Evolutionary conservation across 116 monocot genomes (phyloP).

Genomic region (Cymodocea nodosa): DNA sequence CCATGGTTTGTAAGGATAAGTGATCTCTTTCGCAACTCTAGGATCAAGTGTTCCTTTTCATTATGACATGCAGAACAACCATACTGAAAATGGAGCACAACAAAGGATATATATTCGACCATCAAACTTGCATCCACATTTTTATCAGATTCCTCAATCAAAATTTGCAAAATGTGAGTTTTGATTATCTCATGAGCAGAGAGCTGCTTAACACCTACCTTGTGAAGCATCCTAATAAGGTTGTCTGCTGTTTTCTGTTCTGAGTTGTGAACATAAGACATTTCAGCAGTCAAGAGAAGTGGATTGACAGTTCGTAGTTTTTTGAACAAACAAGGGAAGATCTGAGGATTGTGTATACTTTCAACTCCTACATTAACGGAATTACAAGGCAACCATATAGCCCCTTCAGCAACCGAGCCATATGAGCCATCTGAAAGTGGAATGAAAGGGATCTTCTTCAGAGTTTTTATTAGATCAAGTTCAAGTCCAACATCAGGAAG

Average conservation of each 20-base stretch:
- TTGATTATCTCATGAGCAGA: conserved; percentile 81
- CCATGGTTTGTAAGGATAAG: conserved; percentile 71
- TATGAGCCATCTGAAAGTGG: conserved; percentile 86
- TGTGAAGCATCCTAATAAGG: conserved; percentile 43
- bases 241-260: conserved; percentile 27
- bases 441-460: conserved; percentile 62
- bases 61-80: conserved; percentile 43
- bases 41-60: conserved; percentile 54
- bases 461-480: conserved; percentile 39
- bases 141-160: conserved; percentile 23
- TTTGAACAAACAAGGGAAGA: conserved; percentile 57
- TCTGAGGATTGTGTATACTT: conserved; percentile 22
- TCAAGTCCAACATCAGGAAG: conserved; percentile 25
- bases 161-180: conserved; percentile 47
- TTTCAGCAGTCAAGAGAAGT: conserved; percentile 27
- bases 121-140: conserved; percentile 30
- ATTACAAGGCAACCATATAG: conserved; percentile 91
- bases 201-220: conserved; percentile 67
- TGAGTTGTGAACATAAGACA: conserved; percentile 11
- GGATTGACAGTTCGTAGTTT: conserved; percentile 58
- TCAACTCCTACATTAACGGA: conserved; percentile 28
- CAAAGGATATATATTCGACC: conserved; percentile 73
- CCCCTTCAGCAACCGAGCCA: conserved; percentile 58
- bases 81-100: conserved; percentile 80
- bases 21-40: conserved; percentile 29